Evolutionary conservation across 2,329 filamentous ascomycete genomes (phyloP), one percentile per base, ranked within the genome.

Genomic region (Pestalotiopsis sp.): DNA sequence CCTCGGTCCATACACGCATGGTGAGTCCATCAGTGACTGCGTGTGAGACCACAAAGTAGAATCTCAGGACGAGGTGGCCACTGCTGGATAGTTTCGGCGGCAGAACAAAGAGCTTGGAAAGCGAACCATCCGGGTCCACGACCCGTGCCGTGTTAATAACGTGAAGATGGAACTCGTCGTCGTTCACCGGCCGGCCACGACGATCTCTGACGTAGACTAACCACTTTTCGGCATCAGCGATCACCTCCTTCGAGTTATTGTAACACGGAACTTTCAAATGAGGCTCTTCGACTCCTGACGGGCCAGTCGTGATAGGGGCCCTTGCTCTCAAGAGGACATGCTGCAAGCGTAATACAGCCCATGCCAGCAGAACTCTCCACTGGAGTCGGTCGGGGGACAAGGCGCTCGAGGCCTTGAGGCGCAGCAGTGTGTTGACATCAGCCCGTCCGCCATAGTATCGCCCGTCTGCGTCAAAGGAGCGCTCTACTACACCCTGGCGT

Each of bases 1-100:
- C 68, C 2, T 61, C 44, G 20, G 67, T 69, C 72, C 72, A 74
- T 38, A 60, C 69, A 61, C 66, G 68, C 35, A 62, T 68, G 1
- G 72, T 69, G 38, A 75, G 63, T 1, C 73, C 73, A 39, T 75
- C 73, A 3, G 70, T 68, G n/a, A 75, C 73, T 55, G 74, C 66
- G 7, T 75, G 73, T 1, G 72, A 70, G 14, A 72, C 67, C 14
- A 71, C 68, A 39, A 75, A 73, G 9, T 72, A 60, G 20, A 73
- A 71, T 52, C 69, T 67, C 7, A 75, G 44, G 17, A 38, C 57
- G 26, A 62, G 64, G 14, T 66, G 68, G 24, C 55, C 40, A 5
- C 52, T 56, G 10, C 59, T 60, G n/a, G 52, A 61, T 11, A 39
- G 40, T 39, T 68, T 68, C 9, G 68, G 61, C 26, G 72, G 69